Percentiles rank a stretch among this genome's conserved stretches.
Conservation (phyloP, 768 basidiomycete genomes). For the Boletus rufocinnamomeus region DNA sequence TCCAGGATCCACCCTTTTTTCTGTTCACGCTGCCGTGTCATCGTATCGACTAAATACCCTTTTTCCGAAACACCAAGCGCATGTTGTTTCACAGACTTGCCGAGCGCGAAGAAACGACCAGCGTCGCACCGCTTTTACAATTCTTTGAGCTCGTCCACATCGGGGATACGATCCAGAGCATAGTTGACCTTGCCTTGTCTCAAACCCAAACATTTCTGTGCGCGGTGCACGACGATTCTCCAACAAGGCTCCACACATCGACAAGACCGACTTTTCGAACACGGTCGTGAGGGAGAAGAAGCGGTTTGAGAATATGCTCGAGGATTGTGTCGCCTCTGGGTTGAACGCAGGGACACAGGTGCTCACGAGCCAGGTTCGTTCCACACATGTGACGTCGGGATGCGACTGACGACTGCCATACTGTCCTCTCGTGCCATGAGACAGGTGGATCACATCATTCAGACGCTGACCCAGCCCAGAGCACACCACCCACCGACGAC, state of each 20-base stretch:
- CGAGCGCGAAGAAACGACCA: conserved; percentile 77
- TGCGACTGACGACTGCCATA: not conserved
- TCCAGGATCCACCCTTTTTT: conserved; percentile 2
- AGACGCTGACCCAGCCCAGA: conserved; percentile 69
- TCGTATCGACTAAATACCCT: not conserved
- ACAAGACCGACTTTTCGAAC: too few relatives aligned
- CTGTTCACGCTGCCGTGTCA: not conserved
- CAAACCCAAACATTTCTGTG: not conserved
- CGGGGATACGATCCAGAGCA: conserved; percentile 97
- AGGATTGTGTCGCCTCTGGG: conserved; percentile 91
- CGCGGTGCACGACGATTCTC: too few relatives aligned
- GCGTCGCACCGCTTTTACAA: conserved; percentile 90
- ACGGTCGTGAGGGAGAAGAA: too few relatives aligned
- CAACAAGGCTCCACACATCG: too few relatives aligned
- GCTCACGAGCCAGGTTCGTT: conserved; percentile 86
- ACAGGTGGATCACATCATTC: conserved; percentile 93
- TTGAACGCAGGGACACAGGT: conserved; percentile 95
- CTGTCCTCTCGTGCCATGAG: not conserved
- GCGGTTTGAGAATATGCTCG: conserved; percentile 81
- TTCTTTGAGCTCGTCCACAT: too few relatives aligned
- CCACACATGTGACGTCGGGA: not conserved
- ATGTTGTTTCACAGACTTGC: conserved; percentile 88
- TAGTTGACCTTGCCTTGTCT: conserved; percentile 48
- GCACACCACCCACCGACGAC: conserved; percentile 91
- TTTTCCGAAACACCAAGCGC: conserved; percentile 52